Base-by-base conservation (phyloP, 1,284 basidiomycete genomes). In the Thecaphora frezii region DNA sequence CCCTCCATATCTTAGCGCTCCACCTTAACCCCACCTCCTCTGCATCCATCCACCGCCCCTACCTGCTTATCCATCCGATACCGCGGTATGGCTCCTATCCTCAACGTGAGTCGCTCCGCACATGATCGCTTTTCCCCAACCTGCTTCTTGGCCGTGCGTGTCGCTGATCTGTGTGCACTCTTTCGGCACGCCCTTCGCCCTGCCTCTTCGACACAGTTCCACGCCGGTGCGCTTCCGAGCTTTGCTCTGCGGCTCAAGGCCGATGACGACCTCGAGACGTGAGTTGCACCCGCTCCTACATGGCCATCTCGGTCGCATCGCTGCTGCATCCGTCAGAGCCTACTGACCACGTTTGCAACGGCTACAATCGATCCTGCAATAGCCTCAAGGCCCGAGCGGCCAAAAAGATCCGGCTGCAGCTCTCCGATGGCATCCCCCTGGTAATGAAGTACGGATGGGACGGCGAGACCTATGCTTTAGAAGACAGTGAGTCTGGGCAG, bases 191-290 rank as follows among this genome's bases (percentile, higher is more conserved):
- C 22, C 22, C 37, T 10, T 37, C 9, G 3, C 24, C n/a, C 25
- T 22, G 9, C 24, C 10, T 48, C 37, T 10, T 39, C 37, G 7
- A 5, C 7, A 5, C 55, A 73, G 71, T 69, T 76, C 56, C 76
- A 78, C 61, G 66, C 75, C 22, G 74, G 76, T 30, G 56, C 70
- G 9, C 58, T 76, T 40, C 76, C 75, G 22, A 69, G 61, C 58
- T 78, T 78, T 43, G 61, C 74, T 12, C 66, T 77, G 23, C 71
- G 76, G 33, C 62, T 77, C 57, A 72, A 70, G 48, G 54, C 60
- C 33, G 66, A 70, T 22, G 75, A 78, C 46, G 52, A 58, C 33
- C 66, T 77, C 28, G 66, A 68, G 12, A 53, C 46, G 68, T 71
- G 49, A 48, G 68, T 56, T 1, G 5, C 25, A 33, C 43, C 7